Evolutionary conservation across 225 moss, liverwort and hornwort species (phyloP).

Genomic region (Anthoceros angustus): DNA sequence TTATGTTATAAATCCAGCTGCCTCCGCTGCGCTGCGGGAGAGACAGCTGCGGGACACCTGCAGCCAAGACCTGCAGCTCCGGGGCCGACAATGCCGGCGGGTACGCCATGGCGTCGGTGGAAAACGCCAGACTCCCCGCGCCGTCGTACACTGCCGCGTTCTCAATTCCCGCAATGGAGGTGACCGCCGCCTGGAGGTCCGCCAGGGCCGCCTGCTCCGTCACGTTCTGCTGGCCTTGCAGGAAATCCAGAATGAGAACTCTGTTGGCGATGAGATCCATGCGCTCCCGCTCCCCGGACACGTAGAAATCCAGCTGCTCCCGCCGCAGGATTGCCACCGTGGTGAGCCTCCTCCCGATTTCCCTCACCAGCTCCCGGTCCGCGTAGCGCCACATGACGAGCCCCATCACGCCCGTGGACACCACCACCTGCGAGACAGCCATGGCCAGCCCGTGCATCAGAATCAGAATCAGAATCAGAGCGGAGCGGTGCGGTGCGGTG

Average conservation of each 20-base stretch:
- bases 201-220: slow-evolving; percentile 18
- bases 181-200: slow-evolving; percentile 31
- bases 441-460: neutral
- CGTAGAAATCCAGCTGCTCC: slow-evolving; percentile 41
- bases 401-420: slow-evolving; percentile 36
- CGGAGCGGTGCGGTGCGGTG: no score
- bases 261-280: slow-evolving; percentile 39
- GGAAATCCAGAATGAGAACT: slow-evolving; percentile 28
- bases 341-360: slow-evolving; percentile 47
- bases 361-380: slow-evolving; percentile 41
- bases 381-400: slow-evolving; percentile 48
- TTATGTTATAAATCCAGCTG: no score
- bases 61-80: no score
- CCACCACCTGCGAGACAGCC: slow-evolving; percentile 34
- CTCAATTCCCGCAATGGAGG: slow-evolving; percentile 33
- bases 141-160: no score
- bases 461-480: no score
- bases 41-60: no score
- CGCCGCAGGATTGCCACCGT: slow-evolving; percentile 44
- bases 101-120: no score
- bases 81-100: no score
- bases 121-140: no score
- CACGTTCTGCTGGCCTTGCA: slow-evolving; percentile 19
- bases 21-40: no score
- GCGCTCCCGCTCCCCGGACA: slow-evolving; percentile 34